phyloP scores from a whole-genome alignment of 441 rosid genomes.

The Populus hybrid region DNA sequence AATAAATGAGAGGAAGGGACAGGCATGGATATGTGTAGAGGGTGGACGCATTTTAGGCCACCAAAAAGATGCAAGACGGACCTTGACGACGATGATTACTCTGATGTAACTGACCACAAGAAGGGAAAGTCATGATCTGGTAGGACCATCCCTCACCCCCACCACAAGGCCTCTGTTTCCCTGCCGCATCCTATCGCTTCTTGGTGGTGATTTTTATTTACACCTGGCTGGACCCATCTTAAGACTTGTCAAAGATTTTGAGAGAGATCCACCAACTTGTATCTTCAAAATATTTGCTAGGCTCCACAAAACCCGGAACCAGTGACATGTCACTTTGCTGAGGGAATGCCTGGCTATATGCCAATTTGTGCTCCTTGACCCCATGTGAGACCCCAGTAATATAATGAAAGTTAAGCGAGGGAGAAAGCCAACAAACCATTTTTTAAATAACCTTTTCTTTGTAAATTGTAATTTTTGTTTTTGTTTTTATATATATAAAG shows the following conservation, averaged over 20 bases:
- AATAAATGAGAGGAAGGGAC: background rate
- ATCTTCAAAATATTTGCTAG: background rate
- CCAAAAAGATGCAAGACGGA: too few relatives aligned
- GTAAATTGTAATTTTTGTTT: too few relatives aligned
- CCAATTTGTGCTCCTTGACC: background rate
- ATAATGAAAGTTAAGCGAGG: too few relatives aligned
- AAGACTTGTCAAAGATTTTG: background rate
- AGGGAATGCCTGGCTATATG: background rate
- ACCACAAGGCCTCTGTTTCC: background rate
- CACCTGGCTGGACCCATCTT: background rate
- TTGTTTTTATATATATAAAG: too few relatives aligned
- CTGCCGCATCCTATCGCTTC: background rate
- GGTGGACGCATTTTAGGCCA: too few relatives aligned
- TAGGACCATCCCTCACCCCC: slow-evolving; percentile 7
- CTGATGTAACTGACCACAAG: background rate
- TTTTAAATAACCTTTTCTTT: too few relatives aligned
- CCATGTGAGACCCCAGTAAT: too few relatives aligned
- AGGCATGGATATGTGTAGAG: background rate
- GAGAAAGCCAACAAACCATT: too few relatives aligned
- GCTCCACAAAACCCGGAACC: slow-evolving; percentile 9
- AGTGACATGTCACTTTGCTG: background rate
- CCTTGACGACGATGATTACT: too few relatives aligned
- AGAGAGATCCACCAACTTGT: background rate
- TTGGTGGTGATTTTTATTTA: too few relatives aligned
- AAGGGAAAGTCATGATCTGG: background rate